Evolutionary conservation across 2,329 filamentous ascomycete genomes (phyloP), one percentile per base, ranked within the genome.

Genomic region (Chalaropsis ovoidea): DNA sequence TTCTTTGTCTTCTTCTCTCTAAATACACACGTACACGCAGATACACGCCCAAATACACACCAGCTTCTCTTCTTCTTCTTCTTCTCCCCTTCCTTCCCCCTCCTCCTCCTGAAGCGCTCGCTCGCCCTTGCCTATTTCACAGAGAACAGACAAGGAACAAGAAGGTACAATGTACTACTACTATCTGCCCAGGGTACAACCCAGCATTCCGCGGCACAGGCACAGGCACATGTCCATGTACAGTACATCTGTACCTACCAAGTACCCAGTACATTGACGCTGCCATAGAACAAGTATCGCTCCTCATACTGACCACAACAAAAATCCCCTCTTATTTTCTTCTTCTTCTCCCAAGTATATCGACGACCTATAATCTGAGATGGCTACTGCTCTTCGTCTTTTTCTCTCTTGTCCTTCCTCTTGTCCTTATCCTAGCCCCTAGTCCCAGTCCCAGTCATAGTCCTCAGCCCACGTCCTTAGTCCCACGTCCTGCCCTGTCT

Each of bases 141-240:
- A 31, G 22, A 31, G 17, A 35, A 62, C 35, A 62, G 42, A 8
- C 39, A 62, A 61, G 41, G 39, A 42, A 15, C 19, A 61, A 17
- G 24, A 62, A n/a, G 52, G 52, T 56, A n/a, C 27, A 56, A 31
- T 31, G 24, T 35, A n/a, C 22, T n/a, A 35, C 17, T 43, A 43
- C 52, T 35, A 22, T 15, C 22, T 27, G 60, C 19, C 60, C 17
- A 61, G 39, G 39, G 19, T 62, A 27, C 39, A 56, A 13, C 41
- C 42, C 22, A 45, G 39, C 60, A 61, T 61, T 61, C 60, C 60
- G 41, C 42, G 60, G 60, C 41, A 45, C 60, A 62, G 19, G 13
- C 7, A 56, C 52, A 56, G 15, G 17, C n/a, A n/a, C n/a, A n/a
- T 24, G 15, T 22, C 24, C 15, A 56, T 2, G 22, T 62, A 45